These are phyloP conservation scores for Pyrenochaeta sp. DNA, from an alignment of 2,329 filamentous ascomycete genomes.

Conservation along the genomic window DNA sequence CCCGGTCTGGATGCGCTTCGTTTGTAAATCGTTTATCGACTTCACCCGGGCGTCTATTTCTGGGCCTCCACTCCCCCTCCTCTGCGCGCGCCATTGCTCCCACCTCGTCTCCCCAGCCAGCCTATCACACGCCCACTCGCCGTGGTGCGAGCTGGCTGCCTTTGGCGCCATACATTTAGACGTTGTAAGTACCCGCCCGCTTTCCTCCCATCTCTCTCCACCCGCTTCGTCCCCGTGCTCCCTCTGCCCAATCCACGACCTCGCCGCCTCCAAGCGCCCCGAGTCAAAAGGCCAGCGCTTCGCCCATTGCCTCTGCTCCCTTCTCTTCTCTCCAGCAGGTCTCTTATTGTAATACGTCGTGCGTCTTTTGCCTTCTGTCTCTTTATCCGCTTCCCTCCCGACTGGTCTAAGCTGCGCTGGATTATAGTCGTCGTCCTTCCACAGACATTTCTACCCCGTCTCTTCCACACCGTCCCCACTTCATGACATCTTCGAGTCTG, in stretches of 20 bases:
- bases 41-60: conserved; percentile 52
- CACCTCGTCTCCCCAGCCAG: conserved; percentile 35
- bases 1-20: conserved; percentile 40
- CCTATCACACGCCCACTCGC: conserved; percentile 44
- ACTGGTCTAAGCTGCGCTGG: conserved; percentile 50
- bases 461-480: conserved; percentile 20
- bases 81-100: conserved; percentile 39
- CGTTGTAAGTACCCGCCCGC: conserved; percentile 50
- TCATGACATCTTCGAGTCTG: conserved; percentile 45
- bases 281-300: conserved; percentile 51
- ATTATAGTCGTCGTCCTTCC: conserved; percentile 41
- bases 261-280: conserved; percentile 46
- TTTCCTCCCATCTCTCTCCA: conserved; percentile 44
- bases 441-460: conserved; percentile 32
- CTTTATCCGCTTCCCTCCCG: conserved; percentile 32
- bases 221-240: conserved; percentile 35
- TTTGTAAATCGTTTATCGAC: conserved; percentile 41
- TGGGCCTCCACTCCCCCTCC: conserved; percentile 40
- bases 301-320: conserved; percentile 41
- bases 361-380: conserved; percentile 39
- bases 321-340: conserved; percentile 50
- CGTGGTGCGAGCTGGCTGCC: conserved; percentile 39
- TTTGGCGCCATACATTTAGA: conserved; percentile 49
- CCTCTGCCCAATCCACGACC: conserved; percentile 37
- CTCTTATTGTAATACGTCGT: conserved; percentile 52